phyloP scores from a whole-genome alignment of 2,329 filamentous ascomycete genomes.

The Aureobasidium sp. region DNA sequence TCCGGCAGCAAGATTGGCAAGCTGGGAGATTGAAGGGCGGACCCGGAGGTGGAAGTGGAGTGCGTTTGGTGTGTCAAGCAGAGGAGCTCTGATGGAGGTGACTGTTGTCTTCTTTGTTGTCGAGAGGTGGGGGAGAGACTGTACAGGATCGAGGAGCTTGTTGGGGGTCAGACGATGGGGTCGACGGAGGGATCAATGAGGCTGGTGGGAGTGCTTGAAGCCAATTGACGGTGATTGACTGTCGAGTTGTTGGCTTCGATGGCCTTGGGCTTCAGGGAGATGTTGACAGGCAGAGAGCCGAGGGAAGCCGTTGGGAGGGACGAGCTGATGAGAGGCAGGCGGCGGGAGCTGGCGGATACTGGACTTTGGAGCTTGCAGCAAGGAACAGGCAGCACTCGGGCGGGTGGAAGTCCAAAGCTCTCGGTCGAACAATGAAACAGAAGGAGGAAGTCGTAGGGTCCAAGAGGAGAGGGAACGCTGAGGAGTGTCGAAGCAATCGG shows the following conservation, averaged over 20 bases:
- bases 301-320: constrained; percentile 3
- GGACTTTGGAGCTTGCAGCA: constrained; percentile 1
- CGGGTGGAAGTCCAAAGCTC: neutral
- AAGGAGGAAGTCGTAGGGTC: constrained; percentile 4
- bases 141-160: neutral
- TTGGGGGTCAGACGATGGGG: neutral
- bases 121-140: neutral
- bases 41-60: neutral
- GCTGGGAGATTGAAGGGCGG: constrained; percentile 1
- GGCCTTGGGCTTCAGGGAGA: neutral
- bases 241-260: neutral
- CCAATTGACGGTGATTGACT: neutral
- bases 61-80: neutral
- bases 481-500: constrained; percentile 3
- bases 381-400: neutral
- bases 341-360: constrained; percentile 1
- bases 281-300: constrained; percentile 8
- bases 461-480: neutral
- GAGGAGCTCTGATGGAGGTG: neutral
- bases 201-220: neutral
- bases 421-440: constrained; percentile 1
- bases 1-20: constrained; percentile 1
- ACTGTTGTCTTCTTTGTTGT: neutral
- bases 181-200: neutral
- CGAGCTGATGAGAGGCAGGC: neutral